phyloP scores from a whole-genome alignment of 2,329 filamentous ascomycete species.

The Diplodia seriata region DNA sequence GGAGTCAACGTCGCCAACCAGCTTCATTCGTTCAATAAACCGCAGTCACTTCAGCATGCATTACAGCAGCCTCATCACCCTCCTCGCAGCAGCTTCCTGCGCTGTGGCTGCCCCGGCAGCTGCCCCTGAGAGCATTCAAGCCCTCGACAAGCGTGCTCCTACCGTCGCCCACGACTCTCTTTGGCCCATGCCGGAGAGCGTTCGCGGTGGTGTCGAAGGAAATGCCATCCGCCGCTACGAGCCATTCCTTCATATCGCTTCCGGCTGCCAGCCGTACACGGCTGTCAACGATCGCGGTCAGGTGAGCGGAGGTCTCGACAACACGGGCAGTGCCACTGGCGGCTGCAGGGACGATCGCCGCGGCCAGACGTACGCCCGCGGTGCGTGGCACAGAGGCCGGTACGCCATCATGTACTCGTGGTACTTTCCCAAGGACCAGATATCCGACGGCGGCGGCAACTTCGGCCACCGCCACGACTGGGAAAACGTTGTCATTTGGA shows the following conservation, averaged over 20 bases:
- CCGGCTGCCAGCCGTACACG: constrained; percentile 39
- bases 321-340: constrained; percentile 42
- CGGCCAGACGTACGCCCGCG: constrained; percentile 52
- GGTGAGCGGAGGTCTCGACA: constrained; percentile 47
- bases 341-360: constrained; percentile 44
- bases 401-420: constrained; percentile 54
- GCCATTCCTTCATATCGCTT: constrained; percentile 38
- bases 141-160: neutral
- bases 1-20: neutral
- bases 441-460: constrained; percentile 43
- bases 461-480: constrained; percentile 53
- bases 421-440: constrained; percentile 58
- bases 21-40: neutral
- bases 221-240: constrained; percentile 35
- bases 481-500: constrained; percentile 48
- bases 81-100: neutral
- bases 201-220: constrained; percentile 48
- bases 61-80: constrained; percentile 3
- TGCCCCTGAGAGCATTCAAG: neutral
- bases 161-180: constrained; percentile 12
- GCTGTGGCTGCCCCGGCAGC: neutral
- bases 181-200: constrained; percentile 52
- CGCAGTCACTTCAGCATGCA: neutral
- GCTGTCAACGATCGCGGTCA: constrained; percentile 36
- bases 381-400: constrained; percentile 39